These are phyloP conservation scores for Fusarium fracticaudum DNA, from an alignment of 2,329 filamentous ascomycete genomes.

Conservation along the genomic window DNA sequence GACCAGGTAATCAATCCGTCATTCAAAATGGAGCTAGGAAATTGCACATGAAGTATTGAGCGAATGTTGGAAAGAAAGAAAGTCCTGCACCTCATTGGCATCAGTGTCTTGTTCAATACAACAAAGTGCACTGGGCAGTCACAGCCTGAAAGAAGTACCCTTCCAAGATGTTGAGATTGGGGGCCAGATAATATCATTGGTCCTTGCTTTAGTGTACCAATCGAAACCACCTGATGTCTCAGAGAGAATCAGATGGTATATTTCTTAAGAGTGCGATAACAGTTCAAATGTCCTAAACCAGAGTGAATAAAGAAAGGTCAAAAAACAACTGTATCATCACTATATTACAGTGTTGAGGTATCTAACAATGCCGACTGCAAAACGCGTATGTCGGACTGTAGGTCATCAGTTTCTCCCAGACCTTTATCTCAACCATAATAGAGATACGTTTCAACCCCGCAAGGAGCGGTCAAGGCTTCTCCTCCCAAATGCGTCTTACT, in stretches of 20 bases:
- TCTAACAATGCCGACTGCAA: not conserved
- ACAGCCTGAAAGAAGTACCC: not conserved
- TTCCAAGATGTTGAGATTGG: not conserved
- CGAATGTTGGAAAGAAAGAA: not conserved
- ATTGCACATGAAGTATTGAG: accelerated
- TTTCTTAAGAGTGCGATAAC: not conserved
- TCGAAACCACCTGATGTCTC: not conserved
- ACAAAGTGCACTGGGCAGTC: not conserved
- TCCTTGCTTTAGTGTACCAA: not conserved
- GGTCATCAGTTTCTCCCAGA: not conserved
- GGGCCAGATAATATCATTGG: not conserved
- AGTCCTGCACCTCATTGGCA: not conserved
- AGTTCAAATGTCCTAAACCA: accelerated
- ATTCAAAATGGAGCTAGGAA: not conserved
- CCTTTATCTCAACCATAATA: not conserved
- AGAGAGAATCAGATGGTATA: too few relatives aligned
- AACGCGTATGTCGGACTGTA: not conserved
- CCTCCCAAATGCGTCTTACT: not conserved
- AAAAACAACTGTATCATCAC: accelerated
- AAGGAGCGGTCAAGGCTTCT: not conserved
- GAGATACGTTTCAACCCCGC: not conserved
- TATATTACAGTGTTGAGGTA: not conserved
- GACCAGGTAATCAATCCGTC: accelerated
- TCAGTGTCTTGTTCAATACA: not conserved
- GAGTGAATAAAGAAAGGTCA: not conserved